phyloP scores from a whole-genome alignment of 352 stramenopile genomes.

The Thraustochytrium striatum region DNA sequence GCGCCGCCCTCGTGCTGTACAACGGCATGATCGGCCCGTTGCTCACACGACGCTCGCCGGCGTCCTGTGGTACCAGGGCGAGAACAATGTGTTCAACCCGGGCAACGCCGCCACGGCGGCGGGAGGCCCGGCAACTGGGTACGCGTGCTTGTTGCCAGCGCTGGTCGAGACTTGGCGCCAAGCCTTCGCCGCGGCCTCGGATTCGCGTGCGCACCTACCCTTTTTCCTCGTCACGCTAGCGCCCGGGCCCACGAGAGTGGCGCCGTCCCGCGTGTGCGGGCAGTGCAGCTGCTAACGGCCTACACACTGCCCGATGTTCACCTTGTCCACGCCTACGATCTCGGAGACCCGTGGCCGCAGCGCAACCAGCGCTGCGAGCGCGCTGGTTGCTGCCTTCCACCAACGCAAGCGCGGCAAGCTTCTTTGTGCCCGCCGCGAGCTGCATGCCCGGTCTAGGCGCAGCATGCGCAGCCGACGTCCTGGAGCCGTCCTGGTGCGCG shows the following conservation, averaged over 20 bases:
- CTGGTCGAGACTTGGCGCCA: constrained; percentile 27
- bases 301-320: not conserved
- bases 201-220: not conserved
- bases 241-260: too few relatives aligned
- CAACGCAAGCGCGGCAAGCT: too few relatives aligned
- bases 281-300: not conserved
- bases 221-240: too few relatives aligned
- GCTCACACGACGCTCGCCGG: constrained; percentile 45
- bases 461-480: too few relatives aligned
- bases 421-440: too few relatives aligned
- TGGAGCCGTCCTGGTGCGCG: too few relatives aligned
- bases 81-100: too few relatives aligned
- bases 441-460: too few relatives aligned
- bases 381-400: not conserved
- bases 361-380: not conserved
- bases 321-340: constrained; percentile 19
- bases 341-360: constrained; percentile 30
- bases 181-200: not conserved
- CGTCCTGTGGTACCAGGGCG: constrained; percentile 54
- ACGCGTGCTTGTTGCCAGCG: constrained; percentile 30
- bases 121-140: too few relatives aligned
- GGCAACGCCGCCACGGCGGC: too few relatives aligned
- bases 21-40: constrained; percentile 51
- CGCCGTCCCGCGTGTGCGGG: not conserved
- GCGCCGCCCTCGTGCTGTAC: constrained; percentile 35